Percentiles rank a stretch among this genome's conserved stretches.
phyloP scores from a whole-genome alignment of 2,329 filamentous ascomycete species.

The Fusarium euwallaceae region DNA sequence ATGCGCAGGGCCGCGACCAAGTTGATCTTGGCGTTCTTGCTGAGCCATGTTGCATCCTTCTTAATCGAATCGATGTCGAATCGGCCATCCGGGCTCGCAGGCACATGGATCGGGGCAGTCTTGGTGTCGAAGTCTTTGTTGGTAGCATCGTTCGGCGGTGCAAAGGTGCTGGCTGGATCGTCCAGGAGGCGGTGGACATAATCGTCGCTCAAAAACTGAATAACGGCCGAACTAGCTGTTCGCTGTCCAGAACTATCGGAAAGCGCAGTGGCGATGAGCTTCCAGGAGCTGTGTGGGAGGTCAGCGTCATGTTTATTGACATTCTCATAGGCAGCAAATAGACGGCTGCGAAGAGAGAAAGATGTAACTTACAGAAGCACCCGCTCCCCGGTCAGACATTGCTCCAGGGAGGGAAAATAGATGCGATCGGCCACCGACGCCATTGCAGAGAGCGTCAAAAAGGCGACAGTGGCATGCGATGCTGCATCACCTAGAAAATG shows the following conservation, averaged over 20 bases:
- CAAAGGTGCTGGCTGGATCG: conserved; percentile 77
- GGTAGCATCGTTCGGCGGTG: conserved; percentile 70
- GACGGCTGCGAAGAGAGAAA: conserved; percentile 18
- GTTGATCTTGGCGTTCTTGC: conserved; percentile 81
- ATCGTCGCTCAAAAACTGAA: conserved; percentile 78
- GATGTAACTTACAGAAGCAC: conserved; percentile 77
- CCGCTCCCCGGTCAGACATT: conserved; percentile 84
- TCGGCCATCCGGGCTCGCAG: conserved; percentile 73
- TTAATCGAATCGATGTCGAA: conserved; percentile 86
- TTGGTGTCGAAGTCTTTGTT: conserved; percentile 84
- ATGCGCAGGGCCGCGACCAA: conserved; percentile 86
- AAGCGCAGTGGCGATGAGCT: conserved; percentile 68
- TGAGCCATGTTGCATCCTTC: conserved; percentile 87
- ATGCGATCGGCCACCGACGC: conserved; percentile 76
- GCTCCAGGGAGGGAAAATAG: conserved; percentile 88
- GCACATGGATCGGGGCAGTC: conserved; percentile 87
- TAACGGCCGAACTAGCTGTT: conserved; percentile 67
- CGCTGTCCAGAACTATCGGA: conserved; percentile 69
- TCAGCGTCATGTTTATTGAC: conserved; percentile 42
- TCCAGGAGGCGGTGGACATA: conserved; percentile 77
- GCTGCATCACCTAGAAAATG: conserved; percentile 52
- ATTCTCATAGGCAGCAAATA: conserved; percentile 22
- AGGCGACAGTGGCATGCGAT: conserved; percentile 53
- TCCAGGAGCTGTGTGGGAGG: conserved; percentile 68
- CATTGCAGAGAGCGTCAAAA: conserved; percentile 73